Evolutionary conservation across 2,329 filamentous ascomycete genomes (phyloP), one percentile per base, ranked within the genome.

Genomic region (Emmonsiellopsis sp.): DNA sequence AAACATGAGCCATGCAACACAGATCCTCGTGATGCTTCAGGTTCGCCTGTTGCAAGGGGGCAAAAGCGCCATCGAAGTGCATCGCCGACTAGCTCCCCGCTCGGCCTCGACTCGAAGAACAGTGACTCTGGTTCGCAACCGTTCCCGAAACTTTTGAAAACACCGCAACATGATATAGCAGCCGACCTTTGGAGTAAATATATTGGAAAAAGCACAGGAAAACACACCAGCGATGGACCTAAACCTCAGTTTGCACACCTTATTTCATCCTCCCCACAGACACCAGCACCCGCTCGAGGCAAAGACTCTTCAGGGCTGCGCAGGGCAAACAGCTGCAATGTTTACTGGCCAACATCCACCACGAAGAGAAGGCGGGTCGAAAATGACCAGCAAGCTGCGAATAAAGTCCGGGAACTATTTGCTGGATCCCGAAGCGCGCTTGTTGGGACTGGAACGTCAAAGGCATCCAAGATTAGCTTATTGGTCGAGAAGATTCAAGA

Each of bases 121-220:
- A 67, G 70, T 54, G 58, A 77, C 0, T 72, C 84, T 56, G 81
- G 86, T 60, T 70, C 84, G 40, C 78, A 81, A 62, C 76, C 77
- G 57, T 69, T 85, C 42, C 78, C 79, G 40, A 74, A 78, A 52
- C 74, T 80, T 0, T 68, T 87, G 43, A 83, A 79, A 59, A 86
- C 85, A 1, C 84, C 84, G 10, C 77, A 85, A 58, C 79, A 83
- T 34, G 86, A 91, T 62, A 85, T 87, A 38, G 86, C 85, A 2
- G 70, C 85, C 34, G 86, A 91, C 58, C 70, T 91, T 1, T 92
- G 87, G 87, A 87, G 86, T 61, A 82, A 85, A 51, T 89, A 88
- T 64, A 80, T 85, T 38, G 69, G 82, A 52, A 71, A 76, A 62
- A 73, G 77, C 57, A 68, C 70, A 51, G 65, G 73, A 11, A 68